A percentile compares a stretch with the other conserved stretches of the same genome.
phyloP scores from a whole-genome alignment of 2,329 filamentous ascomycete genomes.

The Fusarium lyarnte region DNA sequence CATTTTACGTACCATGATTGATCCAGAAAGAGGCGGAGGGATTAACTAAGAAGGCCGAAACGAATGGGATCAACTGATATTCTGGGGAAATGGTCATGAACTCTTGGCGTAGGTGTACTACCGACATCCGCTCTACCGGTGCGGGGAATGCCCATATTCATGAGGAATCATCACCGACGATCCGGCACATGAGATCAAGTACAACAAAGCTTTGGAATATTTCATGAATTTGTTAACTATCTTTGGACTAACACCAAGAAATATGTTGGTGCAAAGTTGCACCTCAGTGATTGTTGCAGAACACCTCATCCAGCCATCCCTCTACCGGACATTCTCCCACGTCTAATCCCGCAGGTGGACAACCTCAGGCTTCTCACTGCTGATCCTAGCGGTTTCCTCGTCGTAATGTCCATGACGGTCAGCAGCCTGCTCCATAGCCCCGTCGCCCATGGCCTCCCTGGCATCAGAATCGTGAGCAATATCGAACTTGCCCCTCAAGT shows the following conservation, averaged over 20 bases:
- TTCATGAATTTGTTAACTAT: background rate
- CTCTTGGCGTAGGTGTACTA: background rate
- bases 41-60: constrained; percentile 23
- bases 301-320: background rate
- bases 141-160: background rate
- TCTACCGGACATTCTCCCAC: background rate
- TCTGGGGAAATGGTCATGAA: background rate
- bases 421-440: constrained; percentile 41
- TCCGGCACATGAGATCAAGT: background rate
- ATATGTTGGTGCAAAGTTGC: background rate
- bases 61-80: background rate
- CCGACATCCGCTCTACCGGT: constrained; percentile 7
- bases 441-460: constrained; percentile 56
- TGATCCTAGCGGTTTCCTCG: constrained; percentile 29
- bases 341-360: constrained; percentile 13
- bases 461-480: constrained; percentile 59
- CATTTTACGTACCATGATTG: background rate
- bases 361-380: constrained; percentile 21
- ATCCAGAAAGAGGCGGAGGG: constrained; percentile 8
- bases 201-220: background rate
- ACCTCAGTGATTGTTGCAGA: background rate
- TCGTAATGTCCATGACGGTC: constrained; percentile 17
- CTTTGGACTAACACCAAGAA: background rate
- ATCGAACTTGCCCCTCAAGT: constrained; percentile 62
- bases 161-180: background rate